Conservation (phyloP, 768 basidiomycete species). For the Lactifluus subvellereus region DNA sequence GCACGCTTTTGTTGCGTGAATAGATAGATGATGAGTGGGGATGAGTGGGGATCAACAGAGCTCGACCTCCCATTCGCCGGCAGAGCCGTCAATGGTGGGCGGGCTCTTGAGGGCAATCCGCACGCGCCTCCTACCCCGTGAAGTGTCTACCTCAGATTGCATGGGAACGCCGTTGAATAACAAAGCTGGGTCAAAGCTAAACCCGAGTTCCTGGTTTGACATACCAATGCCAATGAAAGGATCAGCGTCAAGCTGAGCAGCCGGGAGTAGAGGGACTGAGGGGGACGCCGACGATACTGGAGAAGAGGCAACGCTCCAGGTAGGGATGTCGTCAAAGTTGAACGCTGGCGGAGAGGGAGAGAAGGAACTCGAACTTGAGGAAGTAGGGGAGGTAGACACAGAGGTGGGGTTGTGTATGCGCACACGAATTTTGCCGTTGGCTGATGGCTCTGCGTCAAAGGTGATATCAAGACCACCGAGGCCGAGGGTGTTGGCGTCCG, state of each 20-base stretch:
- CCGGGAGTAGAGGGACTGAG: slow-evolving; percentile 35
- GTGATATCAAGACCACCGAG: slow-evolving; percentile 64
- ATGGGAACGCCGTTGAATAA: slow-evolving; percentile 36
- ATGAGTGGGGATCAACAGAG: slow-evolving; percentile 40
- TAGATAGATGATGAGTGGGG: slow-evolving; percentile 17
- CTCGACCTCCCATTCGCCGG: slow-evolving; percentile 77
- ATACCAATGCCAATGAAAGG: slow-evolving; percentile 56
- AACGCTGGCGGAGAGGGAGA: slow-evolving; percentile 27
- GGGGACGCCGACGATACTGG: slow-evolving; percentile 19
- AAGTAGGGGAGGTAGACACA: slow-evolving; percentile 35
- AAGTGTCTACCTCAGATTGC: slow-evolving; percentile 32
- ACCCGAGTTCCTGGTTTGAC: slow-evolving; percentile 34
- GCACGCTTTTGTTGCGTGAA: slow-evolving; percentile 16
- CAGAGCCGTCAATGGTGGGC: slow-evolving; percentile 56
- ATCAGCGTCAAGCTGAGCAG: slow-evolving; percentile 35
- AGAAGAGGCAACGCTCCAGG: slow-evolving; percentile 25
- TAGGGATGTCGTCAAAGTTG: slow-evolving; percentile 22
- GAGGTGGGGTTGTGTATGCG: slow-evolving; percentile 51
- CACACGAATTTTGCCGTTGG: slow-evolving; percentile 69
- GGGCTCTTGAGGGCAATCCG: slow-evolving; percentile 62
- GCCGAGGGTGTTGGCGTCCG: slow-evolving; percentile 42
- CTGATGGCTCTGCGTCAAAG: slow-evolving; percentile 58
- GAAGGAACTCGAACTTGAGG: slow-evolving; percentile 39
- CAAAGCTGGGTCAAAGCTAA: slow-evolving; percentile 31
- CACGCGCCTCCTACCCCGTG: slow-evolving; percentile 45